A percentile compares a stretch with the other conserved stretches of the same genome.
phyloP scores from a whole-genome alignment of 2,329 filamentous ascomycete species.

The Uncinocarpus reesii region DNA sequence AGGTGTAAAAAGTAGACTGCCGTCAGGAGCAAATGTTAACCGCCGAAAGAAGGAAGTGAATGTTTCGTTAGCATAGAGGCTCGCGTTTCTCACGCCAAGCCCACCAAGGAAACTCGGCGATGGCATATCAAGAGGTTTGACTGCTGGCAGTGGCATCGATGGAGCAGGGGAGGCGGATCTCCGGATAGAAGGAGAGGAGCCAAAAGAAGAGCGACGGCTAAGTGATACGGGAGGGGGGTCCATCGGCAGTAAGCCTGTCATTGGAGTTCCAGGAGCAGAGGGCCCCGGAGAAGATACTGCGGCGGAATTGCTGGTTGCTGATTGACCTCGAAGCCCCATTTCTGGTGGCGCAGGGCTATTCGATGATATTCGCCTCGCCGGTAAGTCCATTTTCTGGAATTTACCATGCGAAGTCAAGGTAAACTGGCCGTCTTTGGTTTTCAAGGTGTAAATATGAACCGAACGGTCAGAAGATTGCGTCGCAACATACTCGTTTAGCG shows the following conservation, averaged over 20 bases:
- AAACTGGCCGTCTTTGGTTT: conserved; percentile 93
- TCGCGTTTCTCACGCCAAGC: conserved; percentile 67
- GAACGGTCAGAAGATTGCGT: conserved; percentile 97
- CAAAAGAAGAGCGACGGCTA: conserved; percentile 88
- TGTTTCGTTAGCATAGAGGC: conserved; percentile 91
- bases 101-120: conserved; percentile 58
- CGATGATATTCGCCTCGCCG: conserved; percentile 76
- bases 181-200: conserved; percentile 60
- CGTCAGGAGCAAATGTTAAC: conserved; percentile 88
- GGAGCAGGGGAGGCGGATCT: conserved; percentile 88
- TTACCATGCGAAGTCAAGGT: conserved; percentile 69
- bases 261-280: conserved; percentile 88
- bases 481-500: conserved; percentile 92
- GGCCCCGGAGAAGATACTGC: conserved; percentile 67
- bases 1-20: conserved; percentile 83
- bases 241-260: conserved; percentile 83
- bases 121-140: conserved; percentile 86
- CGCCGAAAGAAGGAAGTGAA: conserved; percentile 94
- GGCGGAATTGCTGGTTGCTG: conserved; percentile 31
- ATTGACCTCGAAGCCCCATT: conserved; percentile 36
- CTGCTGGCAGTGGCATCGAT: conserved; percentile 83
- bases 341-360: conserved; percentile 88
- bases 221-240: conserved; percentile 88
- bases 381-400: conserved; percentile 87
- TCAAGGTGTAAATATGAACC: conserved; percentile 92